Conservation (phyloP, 2,329 filamentous ascomycete species). For the Karstenula rhodostoma region DNA sequence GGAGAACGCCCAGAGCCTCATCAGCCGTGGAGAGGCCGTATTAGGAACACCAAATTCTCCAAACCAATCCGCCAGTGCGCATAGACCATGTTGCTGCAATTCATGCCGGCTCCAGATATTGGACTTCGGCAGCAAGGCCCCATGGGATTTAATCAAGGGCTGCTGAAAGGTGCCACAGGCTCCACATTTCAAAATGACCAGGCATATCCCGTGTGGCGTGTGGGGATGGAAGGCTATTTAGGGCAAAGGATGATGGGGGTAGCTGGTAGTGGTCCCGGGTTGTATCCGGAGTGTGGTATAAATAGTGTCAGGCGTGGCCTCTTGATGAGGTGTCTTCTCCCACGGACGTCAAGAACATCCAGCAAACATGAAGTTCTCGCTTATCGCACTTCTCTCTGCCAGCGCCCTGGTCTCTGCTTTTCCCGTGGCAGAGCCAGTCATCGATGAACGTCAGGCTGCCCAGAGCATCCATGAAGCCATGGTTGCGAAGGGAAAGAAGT, state of each 20-base stretch:
- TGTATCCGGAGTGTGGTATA: background rate
- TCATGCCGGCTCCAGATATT: conserved; percentile 5
- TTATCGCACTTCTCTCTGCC: conserved; percentile 38
- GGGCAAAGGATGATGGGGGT: background rate
- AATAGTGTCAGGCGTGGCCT: background rate
- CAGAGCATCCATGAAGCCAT: conserved; percentile 65
- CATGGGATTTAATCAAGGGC: conserved; percentile 14
- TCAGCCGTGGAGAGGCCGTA: conserved; percentile 7
- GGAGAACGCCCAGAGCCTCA: conserved; percentile 4
- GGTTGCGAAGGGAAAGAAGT: conserved; percentile 70
- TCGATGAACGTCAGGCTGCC: conserved; percentile 43
- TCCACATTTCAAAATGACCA: conserved; percentile 1
- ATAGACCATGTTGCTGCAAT: background rate
- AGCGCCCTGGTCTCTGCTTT: conserved; percentile 39
- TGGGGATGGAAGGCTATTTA: conserved; percentile 6
- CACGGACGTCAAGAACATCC: conserved; percentile 7
- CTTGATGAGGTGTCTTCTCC: background rate
- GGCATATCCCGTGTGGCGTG: conserved; percentile 2
- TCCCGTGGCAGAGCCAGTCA: conserved; percentile 40
- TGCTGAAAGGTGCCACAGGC: background rate
- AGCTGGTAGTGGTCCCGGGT: background rate
- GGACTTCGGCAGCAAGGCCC: conserved; percentile 5
- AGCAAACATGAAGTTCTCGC: conserved; percentile 43
- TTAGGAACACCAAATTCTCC: background rate
- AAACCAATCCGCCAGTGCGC: background rate